Conservation (phyloP, 192 early-diverging fungal species). For the Paraglomus brasilianum region DNA sequence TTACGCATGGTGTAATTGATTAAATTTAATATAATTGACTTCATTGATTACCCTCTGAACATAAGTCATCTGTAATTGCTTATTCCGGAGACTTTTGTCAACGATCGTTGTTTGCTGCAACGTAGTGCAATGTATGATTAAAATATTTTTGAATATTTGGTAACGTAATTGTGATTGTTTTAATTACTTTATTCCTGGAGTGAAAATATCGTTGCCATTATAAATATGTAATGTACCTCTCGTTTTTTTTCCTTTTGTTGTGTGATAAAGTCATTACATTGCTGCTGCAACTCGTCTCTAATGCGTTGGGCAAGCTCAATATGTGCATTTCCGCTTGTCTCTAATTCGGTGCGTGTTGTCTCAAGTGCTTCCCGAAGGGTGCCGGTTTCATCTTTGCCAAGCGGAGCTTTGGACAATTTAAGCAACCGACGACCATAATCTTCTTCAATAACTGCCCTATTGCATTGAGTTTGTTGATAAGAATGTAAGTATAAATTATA, state of each 20-base stretch:
- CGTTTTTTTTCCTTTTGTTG: constrained; percentile 66
- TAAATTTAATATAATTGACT: not conserved
- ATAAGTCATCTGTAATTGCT: constrained; percentile 46
- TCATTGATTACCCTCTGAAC: constrained; percentile 41
- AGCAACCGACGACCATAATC: constrained; percentile 66
- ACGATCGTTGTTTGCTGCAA: constrained; percentile 47
- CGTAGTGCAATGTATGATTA: constrained; percentile 2
- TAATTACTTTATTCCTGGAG: not conserved
- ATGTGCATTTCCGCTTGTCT: constrained; percentile 60
- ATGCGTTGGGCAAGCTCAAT: constrained; percentile 64
- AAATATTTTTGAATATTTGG: not conserved
- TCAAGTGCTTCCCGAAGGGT: constrained; percentile 58
- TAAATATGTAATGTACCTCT: constrained; percentile 35
- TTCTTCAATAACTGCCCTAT: constrained; percentile 64
- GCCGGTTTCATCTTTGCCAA: constrained; percentile 70
- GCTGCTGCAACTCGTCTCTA: constrained; percentile 56
- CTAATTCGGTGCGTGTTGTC: constrained; percentile 59
- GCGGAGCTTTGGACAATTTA: constrained; percentile 55
- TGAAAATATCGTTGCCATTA: not conserved
- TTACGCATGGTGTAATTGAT: not conserved
- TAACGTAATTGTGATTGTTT: not conserved
- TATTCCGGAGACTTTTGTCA: constrained; percentile 53
- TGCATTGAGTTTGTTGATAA: constrained; percentile 3
- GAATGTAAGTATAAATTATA: not conserved
- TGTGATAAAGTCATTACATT: constrained; percentile 59